Conservation (phyloP, 768 basidiomycete species). For the Candolleomyces efflorescens region DNA sequence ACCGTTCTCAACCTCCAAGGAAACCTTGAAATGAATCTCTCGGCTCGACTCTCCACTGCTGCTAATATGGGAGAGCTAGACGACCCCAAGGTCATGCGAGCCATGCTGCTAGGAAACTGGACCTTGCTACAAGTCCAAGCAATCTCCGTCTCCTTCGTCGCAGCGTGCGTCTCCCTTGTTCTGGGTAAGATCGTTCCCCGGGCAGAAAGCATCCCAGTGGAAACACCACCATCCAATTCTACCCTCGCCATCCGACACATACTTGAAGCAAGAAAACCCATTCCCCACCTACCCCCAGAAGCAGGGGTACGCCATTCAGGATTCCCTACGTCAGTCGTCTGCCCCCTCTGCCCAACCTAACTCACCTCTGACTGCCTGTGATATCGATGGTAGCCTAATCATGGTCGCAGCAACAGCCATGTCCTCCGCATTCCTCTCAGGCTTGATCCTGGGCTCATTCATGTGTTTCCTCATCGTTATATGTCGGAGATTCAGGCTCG, state of each 20-base stretch:
- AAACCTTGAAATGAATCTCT: constrained; percentile 99
- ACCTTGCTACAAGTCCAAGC: constrained; percentile 92
- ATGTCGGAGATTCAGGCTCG: constrained; percentile 68
- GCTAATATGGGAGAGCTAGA: constrained; percentile 94
- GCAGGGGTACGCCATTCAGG: constrained; percentile 25
- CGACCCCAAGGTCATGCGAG: constrained; percentile 52
- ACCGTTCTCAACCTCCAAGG: constrained; percentile 94
- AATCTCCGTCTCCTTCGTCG: constrained; percentile 81
- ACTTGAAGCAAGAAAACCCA: constrained; percentile 22
- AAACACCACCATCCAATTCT: constrained; percentile 12
- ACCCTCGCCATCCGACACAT: constrained; percentile 13
- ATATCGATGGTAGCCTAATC: constrained; percentile 58
- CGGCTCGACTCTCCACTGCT: constrained; percentile 90
- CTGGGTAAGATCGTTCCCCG: constrained; percentile 61
- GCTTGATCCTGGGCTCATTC: constrained; percentile 82
- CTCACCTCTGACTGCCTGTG: constrained; percentile 1
- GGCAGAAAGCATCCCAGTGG: constrained; percentile 7
- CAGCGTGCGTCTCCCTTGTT: constrained; percentile 72
- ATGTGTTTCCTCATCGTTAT: constrained; percentile 83
- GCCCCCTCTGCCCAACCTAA: not conserved
- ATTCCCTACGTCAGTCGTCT: constrained; percentile 29
- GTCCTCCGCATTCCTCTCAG: constrained; percentile 75
- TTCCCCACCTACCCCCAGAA: constrained; percentile 15
- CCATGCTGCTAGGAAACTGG: constrained; percentile 77
- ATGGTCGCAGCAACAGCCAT: constrained; percentile 77